A percentile compares a stretch with the other conserved stretches of the same genome.
Conservation (phyloP, 352 stramenopile species). For the Blastocystis sp. region DNA sequence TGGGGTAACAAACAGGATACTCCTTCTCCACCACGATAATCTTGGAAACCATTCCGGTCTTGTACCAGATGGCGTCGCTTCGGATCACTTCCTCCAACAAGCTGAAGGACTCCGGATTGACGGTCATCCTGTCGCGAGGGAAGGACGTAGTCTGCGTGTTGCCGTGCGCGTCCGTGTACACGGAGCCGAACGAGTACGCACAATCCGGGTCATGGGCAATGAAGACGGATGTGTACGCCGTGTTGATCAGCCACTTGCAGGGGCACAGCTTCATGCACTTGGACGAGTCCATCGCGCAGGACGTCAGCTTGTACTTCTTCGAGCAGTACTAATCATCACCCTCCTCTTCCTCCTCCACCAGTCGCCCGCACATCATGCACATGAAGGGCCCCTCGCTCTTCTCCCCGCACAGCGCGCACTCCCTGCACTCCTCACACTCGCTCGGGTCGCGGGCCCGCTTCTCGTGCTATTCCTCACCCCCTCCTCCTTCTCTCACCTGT, state of each 20-base stretch:
- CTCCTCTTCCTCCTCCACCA: not conserved
- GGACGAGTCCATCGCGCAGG: not conserved
- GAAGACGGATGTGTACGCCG: not conserved
- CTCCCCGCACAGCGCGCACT: not conserved
- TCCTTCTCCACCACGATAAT: not conserved
- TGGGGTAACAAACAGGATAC: not conserved
- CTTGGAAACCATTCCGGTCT: constrained; percentile 6
- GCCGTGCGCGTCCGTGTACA: constrained; percentile 40
- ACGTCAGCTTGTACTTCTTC: not conserved
- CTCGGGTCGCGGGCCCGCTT: not conserved
- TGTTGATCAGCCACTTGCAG: constrained; percentile 55
- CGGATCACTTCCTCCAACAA: constrained; percentile 22
- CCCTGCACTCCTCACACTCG: not conserved
- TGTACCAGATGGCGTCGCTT: constrained; percentile 32
- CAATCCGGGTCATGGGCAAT: not conserved
- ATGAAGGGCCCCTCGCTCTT: not conserved
- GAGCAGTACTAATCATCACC: constrained; percentile 30
- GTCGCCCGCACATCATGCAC: constrained; percentile 52
- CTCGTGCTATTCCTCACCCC: constrained; percentile 22
- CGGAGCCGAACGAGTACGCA: constrained; percentile 33
- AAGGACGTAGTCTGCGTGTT: not conserved
- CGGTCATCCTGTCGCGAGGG: constrained; percentile 1
- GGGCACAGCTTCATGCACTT: not conserved
- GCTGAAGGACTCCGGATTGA: not conserved
- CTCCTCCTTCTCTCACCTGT: not conserved